Base-by-base conservation (phyloP, 1,139 yeast genomes). In the Geotrichum fermentans region DNA sequence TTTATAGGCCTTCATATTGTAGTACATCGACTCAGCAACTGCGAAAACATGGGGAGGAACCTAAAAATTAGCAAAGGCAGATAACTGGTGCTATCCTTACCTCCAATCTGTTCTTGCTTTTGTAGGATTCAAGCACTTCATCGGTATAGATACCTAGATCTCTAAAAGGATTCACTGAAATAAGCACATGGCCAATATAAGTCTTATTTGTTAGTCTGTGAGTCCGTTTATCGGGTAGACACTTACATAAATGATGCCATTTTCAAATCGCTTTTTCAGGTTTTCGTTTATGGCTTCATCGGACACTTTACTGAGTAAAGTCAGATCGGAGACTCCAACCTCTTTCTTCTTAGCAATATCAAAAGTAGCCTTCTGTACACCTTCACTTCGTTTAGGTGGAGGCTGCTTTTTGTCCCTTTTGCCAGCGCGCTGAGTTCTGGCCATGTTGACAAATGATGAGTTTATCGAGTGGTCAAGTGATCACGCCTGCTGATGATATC, bases 31-130 rank as follows among this genome's bases (percentile, higher is more conserved):
- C 68, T 94, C 99, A 18, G 99, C 98, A 61, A 92, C 90, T 46
- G 97, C 96, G 69, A 84, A 94, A 38, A 94, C 98, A 70, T 94
- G 99, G 6, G 99, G 99, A 14, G 97, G 95, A 30, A 86, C 68
- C 64, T 61, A 39, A 21, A 7, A n/a, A n/a, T 11, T 34, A n/a
- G 28, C 17, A 37, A 13, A 43, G 18, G 41, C n/a, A 26, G 6
- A 26, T 32, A 37, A 29, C 8, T 17, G 39, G 33, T 11, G 1
- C 11, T 8, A 26, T 16, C 30, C 60, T 16, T 42, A 64, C 95
- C 68, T 94, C 99, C 54, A 94, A 73, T 62, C 98, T 74, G 67
- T 92, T 94, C 66, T 90, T 88, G 51, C 96, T 96, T 66, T 82
- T 80, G 65, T 94, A 94, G 42, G 83, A 73, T 52, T 80, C 77